Evolutionary conservation across 2,329 filamentous ascomycete genomes (phyloP).

Genomic region (Emydomyces testavorans): DNA sequence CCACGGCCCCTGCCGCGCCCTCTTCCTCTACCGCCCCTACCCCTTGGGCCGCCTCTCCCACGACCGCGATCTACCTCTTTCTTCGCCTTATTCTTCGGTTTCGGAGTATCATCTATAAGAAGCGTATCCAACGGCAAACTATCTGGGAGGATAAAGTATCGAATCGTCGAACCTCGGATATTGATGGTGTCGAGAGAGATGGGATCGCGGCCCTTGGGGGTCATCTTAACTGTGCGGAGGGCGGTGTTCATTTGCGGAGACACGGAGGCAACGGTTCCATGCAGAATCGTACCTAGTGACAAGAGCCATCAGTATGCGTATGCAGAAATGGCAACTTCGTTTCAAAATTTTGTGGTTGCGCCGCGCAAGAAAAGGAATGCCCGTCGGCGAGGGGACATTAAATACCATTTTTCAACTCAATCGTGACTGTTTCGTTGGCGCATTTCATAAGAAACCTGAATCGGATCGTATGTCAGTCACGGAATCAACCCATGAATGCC

Average conservation of each 20-base stretch:
- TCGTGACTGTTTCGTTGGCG: slow-evolving; percentile 93
- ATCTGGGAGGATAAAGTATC: slow-evolving; percentile 94
- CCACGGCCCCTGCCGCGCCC: slow-evolving; percentile 42
- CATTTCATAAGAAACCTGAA: slow-evolving; percentile 97
- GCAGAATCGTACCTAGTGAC: slow-evolving; percentile 70
- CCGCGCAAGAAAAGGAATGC: not conserved
- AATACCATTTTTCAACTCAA: slow-evolving; percentile 94
- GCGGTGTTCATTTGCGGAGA: slow-evolving; percentile 98
- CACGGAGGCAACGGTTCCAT: slow-evolving; percentile 93
- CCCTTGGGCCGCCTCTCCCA: slow-evolving; percentile 37
- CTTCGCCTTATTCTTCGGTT: slow-evolving; percentile 98
- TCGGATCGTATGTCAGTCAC: not conserved
- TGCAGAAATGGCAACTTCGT: not conserved
- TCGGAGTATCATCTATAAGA: slow-evolving; percentile 89
- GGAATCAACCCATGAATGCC: not conserved
- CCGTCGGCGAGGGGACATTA: not conserved
- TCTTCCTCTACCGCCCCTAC: slow-evolving; percentile 42
- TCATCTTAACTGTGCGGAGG: slow-evolving; percentile 94
- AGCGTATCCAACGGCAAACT: slow-evolving; percentile 89
- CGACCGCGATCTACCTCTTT: slow-evolving; percentile 61
- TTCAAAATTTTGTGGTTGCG: not conserved
- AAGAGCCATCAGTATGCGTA: not conserved
- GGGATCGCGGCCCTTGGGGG: slow-evolving; percentile 72
- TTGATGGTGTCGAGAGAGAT: slow-evolving; percentile 90
- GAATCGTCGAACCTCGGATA: slow-evolving; percentile 87